Conservation (phyloP, 2,329 filamentous ascomycete genomes). For the Aspergillus nomiae region DNA sequence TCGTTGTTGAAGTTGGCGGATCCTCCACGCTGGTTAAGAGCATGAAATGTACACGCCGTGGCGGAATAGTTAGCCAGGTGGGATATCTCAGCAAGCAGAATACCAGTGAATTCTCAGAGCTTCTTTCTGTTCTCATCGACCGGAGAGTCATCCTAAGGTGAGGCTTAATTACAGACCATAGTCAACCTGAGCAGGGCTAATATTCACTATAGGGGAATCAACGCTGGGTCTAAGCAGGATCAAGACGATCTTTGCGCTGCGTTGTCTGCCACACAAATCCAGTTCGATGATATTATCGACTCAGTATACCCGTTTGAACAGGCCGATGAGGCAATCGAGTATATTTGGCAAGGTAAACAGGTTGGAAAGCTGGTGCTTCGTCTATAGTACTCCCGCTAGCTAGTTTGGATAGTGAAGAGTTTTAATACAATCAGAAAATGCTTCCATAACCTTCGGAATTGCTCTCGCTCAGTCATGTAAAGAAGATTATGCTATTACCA, state of each 20-base stretch:
- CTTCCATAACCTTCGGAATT: too few relatives aligned
- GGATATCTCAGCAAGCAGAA: constrained; percentile 43
- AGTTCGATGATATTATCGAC: constrained; percentile 42
- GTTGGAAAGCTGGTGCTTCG: constrained; percentile 45
- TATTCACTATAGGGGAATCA: constrained; percentile 38
- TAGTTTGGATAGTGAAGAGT: too few relatives aligned
- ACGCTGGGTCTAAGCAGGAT: constrained; percentile 44
- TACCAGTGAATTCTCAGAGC: constrained; percentile 32
- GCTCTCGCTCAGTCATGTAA: too few relatives aligned
- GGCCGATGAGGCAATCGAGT: constrained; percentile 45
- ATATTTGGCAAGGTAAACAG: constrained; percentile 47
- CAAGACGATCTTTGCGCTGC: constrained; percentile 44
- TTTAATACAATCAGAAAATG: too few relatives aligned
- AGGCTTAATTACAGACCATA: neutral
- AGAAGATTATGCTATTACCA: too few relatives aligned
- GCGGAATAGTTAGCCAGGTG: constrained; percentile 47
- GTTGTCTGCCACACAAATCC: constrained; percentile 29
- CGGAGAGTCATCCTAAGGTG: constrained; percentile 37
- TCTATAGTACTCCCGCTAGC: neutral
- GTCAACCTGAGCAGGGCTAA: neutral
- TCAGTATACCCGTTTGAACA: constrained; percentile 41
- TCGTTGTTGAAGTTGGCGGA: constrained; percentile 46
- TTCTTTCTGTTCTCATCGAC: constrained; percentile 42
- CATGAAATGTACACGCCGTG: constrained; percentile 43
- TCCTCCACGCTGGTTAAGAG: constrained; percentile 41